phyloP scores from a whole-genome alignment of 257 asterid genomes.

The Fraxinus americana region DNA sequence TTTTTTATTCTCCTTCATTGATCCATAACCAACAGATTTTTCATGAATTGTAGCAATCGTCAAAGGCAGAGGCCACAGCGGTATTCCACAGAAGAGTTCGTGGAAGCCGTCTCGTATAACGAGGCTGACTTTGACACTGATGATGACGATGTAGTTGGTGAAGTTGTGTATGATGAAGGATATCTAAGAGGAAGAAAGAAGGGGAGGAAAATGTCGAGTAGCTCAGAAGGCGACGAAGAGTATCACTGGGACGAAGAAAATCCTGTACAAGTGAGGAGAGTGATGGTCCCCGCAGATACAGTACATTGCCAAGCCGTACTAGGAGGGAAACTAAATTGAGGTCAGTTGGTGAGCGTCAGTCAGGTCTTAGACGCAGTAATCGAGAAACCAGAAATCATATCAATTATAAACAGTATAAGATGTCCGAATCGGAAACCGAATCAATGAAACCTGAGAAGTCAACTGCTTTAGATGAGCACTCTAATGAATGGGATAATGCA shows the following conservation, averaged over 20 bases:
- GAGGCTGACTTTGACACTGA: slow-evolving; percentile 81
- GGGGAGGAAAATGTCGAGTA: slow-evolving; percentile 65
- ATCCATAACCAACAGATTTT: background rate
- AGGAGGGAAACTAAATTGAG: slow-evolving; percentile 72
- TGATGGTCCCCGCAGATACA: slow-evolving; percentile 48
- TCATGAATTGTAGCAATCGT: slow-evolving; percentile 55
- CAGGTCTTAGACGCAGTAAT: slow-evolving; percentile 85
- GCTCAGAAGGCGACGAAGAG: slow-evolving; percentile 92
- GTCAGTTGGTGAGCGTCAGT: slow-evolving; percentile 57
- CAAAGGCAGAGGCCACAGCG: slow-evolving; percentile 85
- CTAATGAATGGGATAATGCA: slow-evolving; percentile 48
- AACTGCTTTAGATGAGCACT: slow-evolving; percentile 40
- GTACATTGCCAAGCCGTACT: slow-evolving; percentile 55
- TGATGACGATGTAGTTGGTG: slow-evolving; percentile 85
- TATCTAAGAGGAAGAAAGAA: slow-evolving; percentile 62
- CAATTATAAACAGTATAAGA: slow-evolving; percentile 65
- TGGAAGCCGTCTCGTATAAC: slow-evolving; percentile 69
- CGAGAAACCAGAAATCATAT: slow-evolving; percentile 78
- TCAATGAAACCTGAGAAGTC: slow-evolving; percentile 53
- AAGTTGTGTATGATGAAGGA: slow-evolving; percentile 88
- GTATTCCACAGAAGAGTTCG: slow-evolving; percentile 49
- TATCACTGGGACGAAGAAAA: slow-evolving; percentile 77
- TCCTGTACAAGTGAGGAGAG: slow-evolving; percentile 68
- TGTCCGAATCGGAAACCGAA: slow-evolving; percentile 79
- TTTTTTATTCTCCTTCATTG: background rate